Evolutionary conservation across 2,329 filamentous ascomycete genomes (phyloP).

Genomic region (Exophiala sideris): DNA sequence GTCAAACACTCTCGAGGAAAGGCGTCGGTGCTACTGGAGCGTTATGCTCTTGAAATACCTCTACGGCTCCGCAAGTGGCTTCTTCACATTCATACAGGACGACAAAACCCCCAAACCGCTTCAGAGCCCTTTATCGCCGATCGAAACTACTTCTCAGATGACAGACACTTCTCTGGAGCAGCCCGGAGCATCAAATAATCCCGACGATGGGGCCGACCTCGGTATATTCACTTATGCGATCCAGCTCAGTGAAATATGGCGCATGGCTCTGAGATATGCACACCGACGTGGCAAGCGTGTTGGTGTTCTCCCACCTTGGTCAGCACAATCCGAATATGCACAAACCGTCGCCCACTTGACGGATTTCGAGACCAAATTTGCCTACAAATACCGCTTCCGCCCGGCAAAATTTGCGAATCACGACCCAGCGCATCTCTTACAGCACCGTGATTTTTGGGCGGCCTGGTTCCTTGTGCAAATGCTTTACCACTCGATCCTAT

Average conservation of each 20-base stretch:
- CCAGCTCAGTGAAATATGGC: conserved; percentile 48
- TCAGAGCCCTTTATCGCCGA: conserved; percentile 11
- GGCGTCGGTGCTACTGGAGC: conserved; percentile 39
- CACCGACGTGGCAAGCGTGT: conserved; percentile 44
- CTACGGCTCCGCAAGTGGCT: conserved; percentile 34
- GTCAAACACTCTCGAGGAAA: conserved; percentile 6
- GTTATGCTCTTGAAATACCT: conserved; percentile 45
- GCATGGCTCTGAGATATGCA: conserved; percentile 48
- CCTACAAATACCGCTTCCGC: conserved; percentile 51
- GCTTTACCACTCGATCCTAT: conserved; percentile 52
- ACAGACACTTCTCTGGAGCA: conserved; percentile 18
- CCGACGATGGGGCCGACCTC: conserved; percentile 12
- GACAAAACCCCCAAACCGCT: conserved; percentile 17
- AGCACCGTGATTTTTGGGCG: conserved; percentile 51
- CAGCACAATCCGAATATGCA: conserved; percentile 52
- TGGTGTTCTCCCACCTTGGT: conserved; percentile 45
- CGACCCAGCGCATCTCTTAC: conserved; percentile 41
- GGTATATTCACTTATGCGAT: conserved; percentile 49
- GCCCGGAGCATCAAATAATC: conserved; percentile 4
- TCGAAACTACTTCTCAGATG: conserved; percentile 16
- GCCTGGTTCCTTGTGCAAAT: conserved; percentile 54
- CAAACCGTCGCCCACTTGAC: conserved; percentile 50
- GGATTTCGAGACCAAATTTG: conserved; percentile 52
- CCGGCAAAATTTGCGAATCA: conserved; percentile 47
- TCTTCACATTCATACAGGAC: conserved; percentile 15